Base-by-base conservation (phyloP, 192 early-diverging fungal species). In the Powellomyces hirtus region DNA sequence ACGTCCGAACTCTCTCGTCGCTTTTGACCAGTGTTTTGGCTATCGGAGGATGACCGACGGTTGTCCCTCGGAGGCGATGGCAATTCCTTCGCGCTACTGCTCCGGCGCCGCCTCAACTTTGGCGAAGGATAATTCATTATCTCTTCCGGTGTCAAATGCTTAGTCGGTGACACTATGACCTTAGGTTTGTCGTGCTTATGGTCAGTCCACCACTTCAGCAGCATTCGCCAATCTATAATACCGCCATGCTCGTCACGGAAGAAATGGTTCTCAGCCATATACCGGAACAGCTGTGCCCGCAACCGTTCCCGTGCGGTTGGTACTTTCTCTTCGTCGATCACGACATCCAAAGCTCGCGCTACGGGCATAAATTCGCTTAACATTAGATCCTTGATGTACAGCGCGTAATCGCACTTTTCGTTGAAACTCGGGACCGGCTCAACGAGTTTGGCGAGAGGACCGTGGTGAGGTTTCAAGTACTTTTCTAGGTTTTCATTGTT, bases 241-340 rank as follows among this genome's bases (percentile, higher is more conserved):
- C 14, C 27, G 1, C 67, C 67, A 26, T 59, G 44, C 20, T 30
- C 40, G 10, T 60, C 30, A 22, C 11, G 24, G 18, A 8, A 46
- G 29, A 59, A 46, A 30, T 59, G 55, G 27, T 69, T 46, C 18
- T 69, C 67, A 5, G 67, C 67, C 20, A 69, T 18, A 34, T 59
- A 69, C 11, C 45, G 27, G 26, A 69, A 50, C 2, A 69, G 35
- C 5, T 69, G 67, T 22, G 57, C 56, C 45, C 50, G 37, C 7
- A 59, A n/a, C 2, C 67, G 57, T 5, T 69, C 20, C 35, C 35
- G 59, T 6, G 31, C 59, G 4, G n/a, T 20, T 38, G 31, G 34
- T 4, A 30, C 6, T 24, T 24, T 18, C 10, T 60, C 35, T 20
- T 16, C n/a, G 8, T 34, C 37, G 7, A 38, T 60, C 1, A 38